These are phyloP conservation scores for Arachnomyces sp. DNA, from an alignment of 2,329 filamentous ascomycete species.

Conservation along the genomic window DNA sequence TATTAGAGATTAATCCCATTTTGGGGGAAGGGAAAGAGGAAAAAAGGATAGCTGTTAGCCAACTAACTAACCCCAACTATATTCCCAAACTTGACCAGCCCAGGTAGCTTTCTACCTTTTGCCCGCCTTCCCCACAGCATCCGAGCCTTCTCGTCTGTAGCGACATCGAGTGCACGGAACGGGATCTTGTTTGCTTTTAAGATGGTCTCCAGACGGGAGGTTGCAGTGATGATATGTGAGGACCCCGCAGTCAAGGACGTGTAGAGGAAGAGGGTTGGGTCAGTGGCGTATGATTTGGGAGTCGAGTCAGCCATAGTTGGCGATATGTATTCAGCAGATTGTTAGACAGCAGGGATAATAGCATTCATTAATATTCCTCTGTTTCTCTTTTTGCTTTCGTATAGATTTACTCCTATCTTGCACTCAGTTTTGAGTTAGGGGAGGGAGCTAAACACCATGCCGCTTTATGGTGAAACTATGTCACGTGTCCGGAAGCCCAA, in stretches of 20 bases:
- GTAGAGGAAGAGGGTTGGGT: constrained; percentile 81
- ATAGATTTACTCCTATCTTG: too few relatives aligned
- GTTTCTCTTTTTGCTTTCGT: too few relatives aligned
- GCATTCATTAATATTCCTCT: too few relatives aligned
- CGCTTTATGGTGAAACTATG: too few relatives aligned
- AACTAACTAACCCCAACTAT: constrained; percentile 68
- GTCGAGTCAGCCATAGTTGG: constrained; percentile 31
- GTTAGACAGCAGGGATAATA: too few relatives aligned
- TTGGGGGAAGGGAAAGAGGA: neutral
- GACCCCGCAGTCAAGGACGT: constrained; percentile 93
- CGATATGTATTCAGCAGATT: too few relatives aligned
- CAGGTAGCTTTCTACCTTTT: constrained; percentile 81
- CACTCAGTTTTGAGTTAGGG: too few relatives aligned
- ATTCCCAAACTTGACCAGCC: constrained; percentile 76
- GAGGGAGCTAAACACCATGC: too few relatives aligned
- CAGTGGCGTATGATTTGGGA: constrained; percentile 35
- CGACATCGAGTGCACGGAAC: constrained; percentile 86
- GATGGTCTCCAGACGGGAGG: constrained; percentile 91
- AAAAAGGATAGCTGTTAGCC: neutral
- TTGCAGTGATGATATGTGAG: constrained; percentile 92
- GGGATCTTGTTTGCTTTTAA: constrained; percentile 89
- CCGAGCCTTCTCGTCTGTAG: constrained; percentile 79
- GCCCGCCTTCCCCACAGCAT: constrained; percentile 81
- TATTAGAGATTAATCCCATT: neutral
- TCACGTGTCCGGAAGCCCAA: too few relatives aligned